Conservation (phyloP, 306 rosid genomes). For the Inga laurina region DNA sequence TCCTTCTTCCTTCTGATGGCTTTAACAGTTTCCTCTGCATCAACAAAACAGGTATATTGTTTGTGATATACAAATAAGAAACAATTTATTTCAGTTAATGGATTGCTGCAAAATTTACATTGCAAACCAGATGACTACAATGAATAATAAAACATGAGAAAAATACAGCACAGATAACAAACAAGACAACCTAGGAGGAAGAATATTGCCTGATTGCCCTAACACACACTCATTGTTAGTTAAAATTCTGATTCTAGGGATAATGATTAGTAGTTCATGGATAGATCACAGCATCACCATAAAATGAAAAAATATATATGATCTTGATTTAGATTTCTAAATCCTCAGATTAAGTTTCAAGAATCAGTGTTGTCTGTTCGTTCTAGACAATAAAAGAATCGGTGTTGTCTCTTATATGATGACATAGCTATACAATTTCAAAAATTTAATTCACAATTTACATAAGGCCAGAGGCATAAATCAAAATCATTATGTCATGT, state of each 20-base stretch:
- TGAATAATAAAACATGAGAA: background rate
- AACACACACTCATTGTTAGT: background rate
- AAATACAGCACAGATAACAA: constrained; percentile 8
- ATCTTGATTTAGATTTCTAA: constrained; percentile 18
- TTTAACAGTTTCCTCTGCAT: constrained; percentile 49
- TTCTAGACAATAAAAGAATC: background rate
- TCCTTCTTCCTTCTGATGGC: constrained; percentile 41
- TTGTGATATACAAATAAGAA: constrained; percentile 7
- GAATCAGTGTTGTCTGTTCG: background rate
- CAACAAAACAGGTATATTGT: constrained; percentile 27
- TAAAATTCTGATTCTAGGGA: constrained; percentile 6
- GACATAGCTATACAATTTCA: background rate
- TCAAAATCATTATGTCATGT: constrained; percentile 3
- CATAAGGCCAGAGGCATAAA: constrained; percentile 6
- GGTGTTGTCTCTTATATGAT: background rate
- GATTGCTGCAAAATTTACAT: constrained; percentile 23
- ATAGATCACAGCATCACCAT: constrained; percentile 15
- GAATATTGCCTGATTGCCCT: constrained; percentile 5
- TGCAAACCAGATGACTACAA: constrained; percentile 18
- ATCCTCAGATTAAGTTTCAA: constrained; percentile 13
- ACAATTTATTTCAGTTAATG: constrained; percentile 10
- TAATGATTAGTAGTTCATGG: background rate
- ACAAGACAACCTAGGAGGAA: constrained; percentile 12
- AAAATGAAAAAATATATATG: background rate
- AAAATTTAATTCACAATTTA: background rate